Evolutionary conservation across 768 basidiomycete species (phyloP), one percentile per base, ranked within the genome.

Genomic region (Boletus pseudopeckii): DNA sequence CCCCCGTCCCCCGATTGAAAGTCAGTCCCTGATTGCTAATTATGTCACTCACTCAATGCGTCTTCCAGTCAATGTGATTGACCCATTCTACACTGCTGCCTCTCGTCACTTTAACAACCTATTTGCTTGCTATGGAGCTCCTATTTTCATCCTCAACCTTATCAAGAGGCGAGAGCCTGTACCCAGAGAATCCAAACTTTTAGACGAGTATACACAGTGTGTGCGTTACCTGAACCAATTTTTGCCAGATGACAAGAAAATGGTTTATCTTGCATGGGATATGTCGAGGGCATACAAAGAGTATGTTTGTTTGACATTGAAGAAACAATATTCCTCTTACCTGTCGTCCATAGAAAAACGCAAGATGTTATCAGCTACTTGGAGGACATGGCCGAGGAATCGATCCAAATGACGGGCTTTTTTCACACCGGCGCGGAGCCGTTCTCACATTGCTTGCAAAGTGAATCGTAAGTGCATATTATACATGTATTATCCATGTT

Each of bases 1-100:
- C n/a, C 90, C 93, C 1, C 86, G 88, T 58, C 97, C 97, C 2
- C 96, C 95, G 2, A 97, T 99, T 40, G 92, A 98, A 74, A 93
- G 95, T 98, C 55, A 58, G 88, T 71, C 4, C 7, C 20, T 41
- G 22, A 24, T 32, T 38, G 18, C 38, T 41, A 32, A 45, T 20
- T 11, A 17, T 30, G 47, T 43, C 56, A 46, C 22, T 51, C 42
- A 26, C 57, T 47, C 55, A 53, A 51, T n/a, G 1, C 3, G 3
- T 20, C 44, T 53, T 13, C 2, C 58, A 96, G 93, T 98, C 63
- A 91, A 85, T 53, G 86, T 97, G 36, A 85, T 93, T 42, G 96
- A 98, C 65, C 97, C 97, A 0, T 98, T 93, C 73, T 98, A 89
- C 67, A 85, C 88, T 0, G 91, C 96, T 0, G 97, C 95, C 0